phyloP scores from a whole-genome alignment of 495 filamentous ascomycete genomes.

The Neurospora pannonica region DNA sequence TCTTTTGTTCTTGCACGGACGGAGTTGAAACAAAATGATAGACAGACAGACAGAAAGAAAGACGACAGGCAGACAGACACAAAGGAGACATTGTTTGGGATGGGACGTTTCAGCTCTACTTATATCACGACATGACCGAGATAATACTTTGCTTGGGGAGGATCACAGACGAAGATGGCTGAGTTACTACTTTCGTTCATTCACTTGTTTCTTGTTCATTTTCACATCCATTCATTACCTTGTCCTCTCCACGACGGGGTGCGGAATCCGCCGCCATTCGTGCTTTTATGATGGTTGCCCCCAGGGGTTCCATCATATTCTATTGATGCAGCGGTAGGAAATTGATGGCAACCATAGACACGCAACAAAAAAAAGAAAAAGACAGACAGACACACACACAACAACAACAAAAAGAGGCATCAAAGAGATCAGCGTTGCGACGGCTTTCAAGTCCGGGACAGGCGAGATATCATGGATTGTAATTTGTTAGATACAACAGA shows the following conservation, averaged over 20 bases:
- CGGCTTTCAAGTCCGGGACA: not conserved
- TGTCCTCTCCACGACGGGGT: not conserved
- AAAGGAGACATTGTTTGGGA: not conserved
- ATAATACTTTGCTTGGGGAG: not conserved
- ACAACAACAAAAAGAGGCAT: not conserved
- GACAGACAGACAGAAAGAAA: constrained; percentile 16
- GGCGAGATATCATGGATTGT: not conserved
- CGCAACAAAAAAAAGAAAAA: not conserved
- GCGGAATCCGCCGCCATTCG: not conserved
- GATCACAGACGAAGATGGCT: not conserved
- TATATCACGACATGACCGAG: not conserved
- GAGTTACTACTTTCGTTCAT: not conserved
- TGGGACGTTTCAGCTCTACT: not conserved
- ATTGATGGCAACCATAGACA: not conserved
- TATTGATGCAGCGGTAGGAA: not conserved
- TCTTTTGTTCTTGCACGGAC: constrained; percentile 11
- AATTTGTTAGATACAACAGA: not conserved
- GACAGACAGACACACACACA: not conserved
- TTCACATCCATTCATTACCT: not conserved
- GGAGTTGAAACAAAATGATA: not conserved
- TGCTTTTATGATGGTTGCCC: not conserved
- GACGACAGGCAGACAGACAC: not conserved
- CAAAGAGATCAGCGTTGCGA: not conserved
- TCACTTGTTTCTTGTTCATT: not conserved
- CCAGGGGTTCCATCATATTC: not conserved